Conservation (phyloP, 2,329 filamentous ascomycete species). For the Emergomyces africanus region DNA sequence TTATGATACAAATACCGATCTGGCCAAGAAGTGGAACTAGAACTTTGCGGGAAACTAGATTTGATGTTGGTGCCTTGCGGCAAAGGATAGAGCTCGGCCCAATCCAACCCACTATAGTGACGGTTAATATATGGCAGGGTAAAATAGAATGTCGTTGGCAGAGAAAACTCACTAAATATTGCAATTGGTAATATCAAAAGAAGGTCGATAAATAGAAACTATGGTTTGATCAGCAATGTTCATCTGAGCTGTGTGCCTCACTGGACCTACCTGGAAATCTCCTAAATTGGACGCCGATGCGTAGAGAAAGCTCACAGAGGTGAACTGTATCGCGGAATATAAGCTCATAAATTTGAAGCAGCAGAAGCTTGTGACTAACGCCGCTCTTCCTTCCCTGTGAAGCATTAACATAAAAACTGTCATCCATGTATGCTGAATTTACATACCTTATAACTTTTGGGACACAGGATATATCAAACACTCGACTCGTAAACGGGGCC, state of each 20-base stretch:
- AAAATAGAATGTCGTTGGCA: not conserved
- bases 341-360: conserved; percentile 99
- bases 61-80: conserved; percentile 78
- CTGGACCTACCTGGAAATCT: conserved; percentile 61
- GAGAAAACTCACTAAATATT: conserved; percentile 59
- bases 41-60: conserved; percentile 85
- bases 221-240: conserved; percentile 5
- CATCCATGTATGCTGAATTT: not conserved
- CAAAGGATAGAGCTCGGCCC: conserved; percentile 66
- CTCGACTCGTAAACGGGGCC: conserved; percentile 88
- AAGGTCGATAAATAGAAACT: conserved; percentile 91
- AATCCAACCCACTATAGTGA: conserved; percentile 70
- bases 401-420: conserved; percentile 9
- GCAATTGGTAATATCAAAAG: conserved; percentile 88
- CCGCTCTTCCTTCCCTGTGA: conserved; percentile 72
- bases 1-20: conserved; percentile 64
- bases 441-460: conserved; percentile 70
- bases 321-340: conserved; percentile 99
- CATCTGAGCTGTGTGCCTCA: not conserved
- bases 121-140: not conserved
- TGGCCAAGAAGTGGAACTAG: conserved; percentile 81
- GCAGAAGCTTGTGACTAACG: conserved; percentile 95
- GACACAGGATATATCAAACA: conserved; percentile 95
- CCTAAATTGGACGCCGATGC: conserved; percentile 86
- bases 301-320: conserved; percentile 91